Evolutionary conservation across 257 asterid genomes (phyloP).

Genomic region (Solanum arcanum): DNA sequence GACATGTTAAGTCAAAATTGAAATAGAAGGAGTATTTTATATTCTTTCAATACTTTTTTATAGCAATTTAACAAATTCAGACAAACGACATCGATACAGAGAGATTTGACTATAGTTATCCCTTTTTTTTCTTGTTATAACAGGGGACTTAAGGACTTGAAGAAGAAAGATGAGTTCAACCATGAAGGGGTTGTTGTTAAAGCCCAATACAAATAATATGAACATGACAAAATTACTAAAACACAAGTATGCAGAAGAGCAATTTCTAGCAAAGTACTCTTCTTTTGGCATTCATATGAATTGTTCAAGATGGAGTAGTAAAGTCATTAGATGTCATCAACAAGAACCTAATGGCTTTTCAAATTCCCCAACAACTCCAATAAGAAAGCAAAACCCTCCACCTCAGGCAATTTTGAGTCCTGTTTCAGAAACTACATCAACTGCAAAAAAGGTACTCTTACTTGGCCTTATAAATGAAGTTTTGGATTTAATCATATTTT

Average conservation of each 20-base stretch:
- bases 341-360: slow-evolving; percentile 17
- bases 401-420: slow-evolving; percentile 49
- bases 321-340: slow-evolving; percentile 10
- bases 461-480: neutral
- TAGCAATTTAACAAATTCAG: neutral
- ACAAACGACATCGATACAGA: neutral
- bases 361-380: neutral
- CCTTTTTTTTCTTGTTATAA: neutral
- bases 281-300: neutral
- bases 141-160: neutral
- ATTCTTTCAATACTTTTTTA: neutral
- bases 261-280: slow-evolving; percentile 5
- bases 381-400: slow-evolving; percentile 10
- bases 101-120: neutral
- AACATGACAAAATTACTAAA: slow-evolving; percentile 22
- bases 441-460: slow-evolving; percentile 39
- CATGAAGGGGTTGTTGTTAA: slow-evolving; percentile 33
- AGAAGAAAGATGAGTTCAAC: slow-evolving; percentile 30
- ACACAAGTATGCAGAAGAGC: slow-evolving; percentile 21
- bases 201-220: slow-evolving; percentile 24
- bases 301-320: slow-evolving; percentile 15
- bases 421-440: slow-evolving; percentile 46
- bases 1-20: neutral
- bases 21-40: neutral
- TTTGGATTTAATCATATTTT: neutral